These are phyloP conservation scores for Closterium sp. DNA, from an alignment of 139 green algal genomes.

Conservation along the genomic window DNA sequence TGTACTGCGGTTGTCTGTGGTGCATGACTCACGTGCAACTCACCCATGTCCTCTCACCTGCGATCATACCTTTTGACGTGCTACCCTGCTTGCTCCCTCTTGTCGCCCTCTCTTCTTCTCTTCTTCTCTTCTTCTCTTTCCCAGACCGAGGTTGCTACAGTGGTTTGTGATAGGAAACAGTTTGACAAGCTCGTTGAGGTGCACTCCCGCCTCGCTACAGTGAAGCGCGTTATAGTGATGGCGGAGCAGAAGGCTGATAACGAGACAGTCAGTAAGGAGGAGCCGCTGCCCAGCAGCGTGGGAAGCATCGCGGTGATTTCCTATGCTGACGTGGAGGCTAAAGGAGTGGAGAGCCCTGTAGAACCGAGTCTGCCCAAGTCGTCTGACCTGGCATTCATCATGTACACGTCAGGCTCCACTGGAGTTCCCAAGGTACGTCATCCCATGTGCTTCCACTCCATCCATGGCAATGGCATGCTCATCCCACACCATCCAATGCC, in stretches of 20 bases:
- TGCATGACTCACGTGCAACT: no score
- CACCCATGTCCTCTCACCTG: no score
- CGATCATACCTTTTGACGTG: no score
- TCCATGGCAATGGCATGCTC: no score
- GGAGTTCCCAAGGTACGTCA: slow-evolving; percentile 51
- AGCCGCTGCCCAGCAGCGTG: no score
- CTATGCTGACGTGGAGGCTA: slow-evolving; percentile 33
- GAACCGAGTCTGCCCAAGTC: slow-evolving; percentile 37
- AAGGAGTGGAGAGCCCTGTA: slow-evolving; percentile 24
- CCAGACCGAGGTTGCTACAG: slow-evolving; percentile 45
- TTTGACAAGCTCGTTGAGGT: slow-evolving; percentile 31
- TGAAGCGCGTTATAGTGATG: slow-evolving; percentile 44
- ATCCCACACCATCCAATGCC: no score
- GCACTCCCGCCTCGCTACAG: not conserved
- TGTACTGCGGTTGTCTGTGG: no score
- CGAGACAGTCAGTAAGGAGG: not conserved
- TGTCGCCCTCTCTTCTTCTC: not conserved
- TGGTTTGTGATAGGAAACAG: slow-evolving; percentile 36
- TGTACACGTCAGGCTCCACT: slow-evolving; percentile 59
- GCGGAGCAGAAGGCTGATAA: not conserved
- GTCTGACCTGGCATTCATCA: slow-evolving; percentile 57
- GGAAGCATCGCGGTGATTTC: not conserved
- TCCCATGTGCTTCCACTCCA: no score
- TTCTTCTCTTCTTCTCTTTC: not conserved
- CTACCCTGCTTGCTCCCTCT: no score